Base-by-base conservation (phyloP, 164 flowering plant species). In the Pachysandra terminalis region DNA sequence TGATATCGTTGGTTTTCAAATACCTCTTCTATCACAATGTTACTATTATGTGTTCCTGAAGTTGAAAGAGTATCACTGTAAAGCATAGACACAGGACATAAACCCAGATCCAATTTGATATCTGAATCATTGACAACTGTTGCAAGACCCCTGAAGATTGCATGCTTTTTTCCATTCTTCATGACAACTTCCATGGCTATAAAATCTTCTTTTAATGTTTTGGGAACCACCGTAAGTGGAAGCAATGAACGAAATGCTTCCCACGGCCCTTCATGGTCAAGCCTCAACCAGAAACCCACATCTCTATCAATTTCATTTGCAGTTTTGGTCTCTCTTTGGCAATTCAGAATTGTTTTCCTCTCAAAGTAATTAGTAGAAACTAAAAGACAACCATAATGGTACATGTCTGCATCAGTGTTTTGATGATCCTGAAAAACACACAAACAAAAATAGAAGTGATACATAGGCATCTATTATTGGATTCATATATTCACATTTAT, bases 101-200 rank as follows among this genome's bases (percentile, higher is more conserved):
- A 56, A 51, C 81, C 81, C 59, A 88, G 68, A 61, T 91, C 90
- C 77, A 96, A 76, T 65, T 78, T 81, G 45, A 87, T 78, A 82
- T 90, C 92, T 21, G 93, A 78, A 70, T 93, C 98, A 83, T 96
- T 96, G 12, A 81, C 75, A 66, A 90, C 87, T 8, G 85, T 82
- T 59, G 85, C 92, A 65, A 96, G 93, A 68, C 92, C 80, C 76
- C 99, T 83, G 63, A 96, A 79, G 51, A 87, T 72, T 64, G 81
- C 98, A 82, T 93, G 98, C 74, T 91, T 96, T 86, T 87, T 96
- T 17, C 98, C 97, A 81, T 90, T 87, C 79, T 79, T 88, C 87
- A 85, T 83, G 62, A 79, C 70, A 54, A 91, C 90, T 74, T 96
- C 97, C 76, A 93, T 61, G 10, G 93, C 98, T 68, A 92, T 24